Conservation (phyloP, 2,329 filamentous ascomycete genomes). For the Sclerotinia minor region DNA sequence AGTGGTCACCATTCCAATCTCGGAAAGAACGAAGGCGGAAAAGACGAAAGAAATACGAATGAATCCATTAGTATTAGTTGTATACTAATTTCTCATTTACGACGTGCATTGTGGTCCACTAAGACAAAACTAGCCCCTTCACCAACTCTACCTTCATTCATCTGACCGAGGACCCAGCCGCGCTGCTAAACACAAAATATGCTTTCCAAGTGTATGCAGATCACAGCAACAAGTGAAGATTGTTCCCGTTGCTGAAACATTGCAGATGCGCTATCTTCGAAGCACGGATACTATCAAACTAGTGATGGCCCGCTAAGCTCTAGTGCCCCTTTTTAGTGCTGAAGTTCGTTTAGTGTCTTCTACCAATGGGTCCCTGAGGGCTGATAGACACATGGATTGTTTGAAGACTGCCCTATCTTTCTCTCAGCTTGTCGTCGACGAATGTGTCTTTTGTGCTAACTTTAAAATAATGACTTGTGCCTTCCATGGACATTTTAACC, state of each 20-base stretch:
- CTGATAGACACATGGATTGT: slow-evolving; percentile 5
- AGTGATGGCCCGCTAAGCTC: slow-evolving; percentile 6
- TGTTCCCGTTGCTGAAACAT: slow-evolving; percentile 19
- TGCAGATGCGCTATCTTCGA: not conserved
- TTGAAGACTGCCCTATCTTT: not conserved
- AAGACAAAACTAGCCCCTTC: not conserved
- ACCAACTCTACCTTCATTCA: not conserved
- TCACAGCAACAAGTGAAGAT: not conserved
- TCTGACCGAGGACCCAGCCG: not conserved
- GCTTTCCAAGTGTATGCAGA: not conserved
- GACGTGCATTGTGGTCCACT: not conserved
- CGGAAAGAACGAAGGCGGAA: not conserved
- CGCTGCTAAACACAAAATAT: not conserved
- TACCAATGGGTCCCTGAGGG: not conserved
- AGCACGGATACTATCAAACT: not conserved
- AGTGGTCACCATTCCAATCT: not conserved
- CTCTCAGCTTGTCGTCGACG: not conserved
- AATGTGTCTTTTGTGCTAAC: not conserved
- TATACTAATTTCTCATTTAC: not conserved
- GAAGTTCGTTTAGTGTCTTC: not conserved
- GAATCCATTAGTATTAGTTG: not conserved
- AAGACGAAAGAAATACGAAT: not conserved
- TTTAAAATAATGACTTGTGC: not conserved
- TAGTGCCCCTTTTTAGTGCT: slow-evolving; percentile 3
- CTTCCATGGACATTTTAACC: not conserved